phyloP scores from a whole-genome alignment of 2,329 filamentous ascomycete genomes.

The Macrophomina tecta region DNA sequence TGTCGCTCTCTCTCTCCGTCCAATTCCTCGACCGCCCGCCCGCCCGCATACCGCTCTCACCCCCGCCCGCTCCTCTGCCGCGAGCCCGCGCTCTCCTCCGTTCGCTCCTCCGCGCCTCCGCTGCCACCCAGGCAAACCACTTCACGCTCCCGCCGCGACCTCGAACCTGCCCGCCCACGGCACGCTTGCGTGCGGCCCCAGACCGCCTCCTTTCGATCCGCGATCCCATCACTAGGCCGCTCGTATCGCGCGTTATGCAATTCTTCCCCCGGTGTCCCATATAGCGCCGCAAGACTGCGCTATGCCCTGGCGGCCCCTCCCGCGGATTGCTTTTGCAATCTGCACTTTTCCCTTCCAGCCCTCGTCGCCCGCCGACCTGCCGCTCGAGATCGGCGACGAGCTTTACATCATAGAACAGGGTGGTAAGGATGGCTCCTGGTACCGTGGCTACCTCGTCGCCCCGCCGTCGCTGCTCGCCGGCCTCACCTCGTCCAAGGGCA shows the following conservation, averaged over 20 bases:
- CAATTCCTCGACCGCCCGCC: slow-evolving; percentile 12
- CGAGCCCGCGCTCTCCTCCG: not conserved
- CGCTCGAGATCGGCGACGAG: slow-evolving; percentile 97
- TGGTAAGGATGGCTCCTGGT: slow-evolving; percentile 82
- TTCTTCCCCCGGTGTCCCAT: slow-evolving; percentile 24
- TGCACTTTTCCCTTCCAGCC: slow-evolving; percentile 94
- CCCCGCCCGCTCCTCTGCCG: not conserved
- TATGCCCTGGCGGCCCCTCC: slow-evolving; percentile 82
- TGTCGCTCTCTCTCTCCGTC: slow-evolving; percentile 9
- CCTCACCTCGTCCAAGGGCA: slow-evolving; percentile 86
- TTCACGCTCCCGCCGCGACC: not conserved
- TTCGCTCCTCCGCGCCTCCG: slow-evolving; percentile 18
- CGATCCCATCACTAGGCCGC: slow-evolving; percentile 4
- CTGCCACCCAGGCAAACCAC: not conserved
- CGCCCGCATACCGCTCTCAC: not conserved
- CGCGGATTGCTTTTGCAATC: slow-evolving; percentile 96
- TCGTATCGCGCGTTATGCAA: slow-evolving; percentile 29
- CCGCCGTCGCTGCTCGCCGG: slow-evolving; percentile 92
- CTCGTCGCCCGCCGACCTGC: slow-evolving; percentile 85
- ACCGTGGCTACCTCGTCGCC: slow-evolving; percentile 92
- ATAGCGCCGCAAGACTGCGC: slow-evolving; percentile 32
- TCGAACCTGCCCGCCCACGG: not conserved
- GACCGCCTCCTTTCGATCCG: slow-evolving; percentile 11
- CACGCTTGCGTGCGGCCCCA: slow-evolving; percentile 20
- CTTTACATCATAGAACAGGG: slow-evolving; percentile 98